Evolutionary conservation across 2,329 filamentous ascomycete genomes (phyloP).

Genomic region (Capronia coronata): DNA sequence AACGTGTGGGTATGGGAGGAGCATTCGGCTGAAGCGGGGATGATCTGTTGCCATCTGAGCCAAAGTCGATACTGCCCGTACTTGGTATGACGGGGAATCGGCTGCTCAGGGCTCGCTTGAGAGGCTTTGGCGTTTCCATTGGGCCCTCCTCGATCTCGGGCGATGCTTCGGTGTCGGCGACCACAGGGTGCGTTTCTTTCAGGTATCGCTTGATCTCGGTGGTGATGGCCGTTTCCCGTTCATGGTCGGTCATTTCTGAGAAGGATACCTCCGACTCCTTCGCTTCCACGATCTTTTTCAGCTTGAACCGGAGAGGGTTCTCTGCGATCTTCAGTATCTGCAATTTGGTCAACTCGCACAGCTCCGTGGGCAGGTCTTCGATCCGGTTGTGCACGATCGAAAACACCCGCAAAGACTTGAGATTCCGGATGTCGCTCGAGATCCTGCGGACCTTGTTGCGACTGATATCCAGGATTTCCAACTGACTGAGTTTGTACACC

Average conservation of each 20-base stretch:
- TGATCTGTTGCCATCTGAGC: slow-evolving; percentile 21
- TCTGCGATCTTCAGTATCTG: slow-evolving; percentile 85
- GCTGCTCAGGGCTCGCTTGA: slow-evolving; percentile 49
- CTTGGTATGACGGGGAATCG: slow-evolving; percentile 58
- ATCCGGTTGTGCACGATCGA: slow-evolving; percentile 83
- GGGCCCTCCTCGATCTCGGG: slow-evolving; percentile 60
- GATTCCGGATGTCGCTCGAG: slow-evolving; percentile 69
- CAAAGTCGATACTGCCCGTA: slow-evolving; percentile 51
- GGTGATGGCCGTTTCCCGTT: slow-evolving; percentile 55
- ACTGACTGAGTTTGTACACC: slow-evolving; percentile 73
- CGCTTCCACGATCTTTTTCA: slow-evolving; percentile 60
- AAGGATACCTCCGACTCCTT: slow-evolving; percentile 59
- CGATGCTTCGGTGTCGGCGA: slow-evolving; percentile 41
- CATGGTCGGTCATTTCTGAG: slow-evolving; percentile 50
- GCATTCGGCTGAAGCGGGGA: slow-evolving; percentile 42
- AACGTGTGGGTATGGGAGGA: slow-evolving; percentile 72
- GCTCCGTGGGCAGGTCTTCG: slow-evolving; percentile 70
- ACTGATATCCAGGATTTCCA: slow-evolving; percentile 90
- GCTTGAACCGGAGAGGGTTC: slow-evolving; percentile 76
- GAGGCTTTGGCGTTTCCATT: slow-evolving; percentile 68
- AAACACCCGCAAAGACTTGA: slow-evolving; percentile 81
- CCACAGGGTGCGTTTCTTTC: slow-evolving; percentile 40
- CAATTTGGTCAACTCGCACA: slow-evolving; percentile 84
- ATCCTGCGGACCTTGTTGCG: slow-evolving; percentile 75
- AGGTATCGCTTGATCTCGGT: slow-evolving; percentile 55